These are phyloP conservation scores for Aspergillus hancockii DNA, from an alignment of 495 filamentous ascomycete species.

Conservation along the genomic window DNA sequence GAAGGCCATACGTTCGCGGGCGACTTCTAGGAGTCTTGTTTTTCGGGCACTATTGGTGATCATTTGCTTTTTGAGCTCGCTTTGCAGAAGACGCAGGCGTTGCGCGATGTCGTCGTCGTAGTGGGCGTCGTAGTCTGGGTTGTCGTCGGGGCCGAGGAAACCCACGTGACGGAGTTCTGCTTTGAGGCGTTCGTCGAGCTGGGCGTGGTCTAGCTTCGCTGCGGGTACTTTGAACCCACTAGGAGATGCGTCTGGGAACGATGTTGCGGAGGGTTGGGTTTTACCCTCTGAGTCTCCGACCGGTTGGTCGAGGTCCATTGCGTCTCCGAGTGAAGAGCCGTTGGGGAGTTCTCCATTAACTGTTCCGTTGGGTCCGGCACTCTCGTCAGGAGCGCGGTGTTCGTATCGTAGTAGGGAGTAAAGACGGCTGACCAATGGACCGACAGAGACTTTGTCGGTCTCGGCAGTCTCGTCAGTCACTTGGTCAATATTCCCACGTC, in stretches of 20 bases:
- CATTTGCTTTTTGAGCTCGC: conserved; percentile 74
- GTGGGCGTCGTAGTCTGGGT: conserved; percentile 79
- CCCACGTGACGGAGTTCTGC: conserved; percentile 93
- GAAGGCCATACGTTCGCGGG: conserved; percentile 86
- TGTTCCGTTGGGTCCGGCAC: conserved; percentile 53
- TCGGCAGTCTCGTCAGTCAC: conserved; percentile 83
- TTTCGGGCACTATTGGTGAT: conserved; percentile 90
- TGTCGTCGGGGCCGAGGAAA: conserved; percentile 71
- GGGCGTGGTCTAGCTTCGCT: conserved; percentile 74
- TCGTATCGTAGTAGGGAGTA: conserved; percentile 82
- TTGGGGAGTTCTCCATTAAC: conserved; percentile 53
- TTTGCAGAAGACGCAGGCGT: conserved; percentile 80
- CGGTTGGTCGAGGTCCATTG: conserved; percentile 49
- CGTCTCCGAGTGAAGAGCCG: conserved; percentile 53
- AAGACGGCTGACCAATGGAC: conserved; percentile 81
- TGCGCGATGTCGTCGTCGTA: conserved; percentile 94
- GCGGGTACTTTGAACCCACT: conserved; percentile 57
- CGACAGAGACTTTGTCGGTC: conserved; percentile 87
- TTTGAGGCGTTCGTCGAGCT: conserved; percentile 86
- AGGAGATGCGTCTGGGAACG: conserved; percentile 69
- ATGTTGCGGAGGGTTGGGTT: conserved; percentile 67
- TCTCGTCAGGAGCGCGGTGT: conserved; percentile 63
- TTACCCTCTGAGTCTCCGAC: conserved; percentile 44
- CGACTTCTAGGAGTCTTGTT: conserved; percentile 76
- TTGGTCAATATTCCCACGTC: conserved; percentile 79